A percentile compares a stretch with the other conserved stretches of the same genome.
Conservation (phyloP, 148 eudicot genomes). For the Fagopyrum esculentum region DNA sequence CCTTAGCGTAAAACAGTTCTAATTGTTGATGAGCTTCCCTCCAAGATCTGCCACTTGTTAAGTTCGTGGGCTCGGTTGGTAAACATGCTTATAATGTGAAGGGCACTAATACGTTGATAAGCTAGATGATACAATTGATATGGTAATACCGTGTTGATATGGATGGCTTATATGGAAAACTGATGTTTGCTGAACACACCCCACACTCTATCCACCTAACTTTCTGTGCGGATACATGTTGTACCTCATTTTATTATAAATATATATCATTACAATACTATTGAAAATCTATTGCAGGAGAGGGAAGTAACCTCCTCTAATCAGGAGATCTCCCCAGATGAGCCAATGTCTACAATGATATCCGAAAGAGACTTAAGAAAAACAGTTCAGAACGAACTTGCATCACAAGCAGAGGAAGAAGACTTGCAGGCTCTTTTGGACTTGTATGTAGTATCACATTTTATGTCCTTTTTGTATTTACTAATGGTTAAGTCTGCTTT, state of each 20-base stretch:
- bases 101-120: too few species aligned
- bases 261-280: neutral
- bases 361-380: constrained; percentile 58
- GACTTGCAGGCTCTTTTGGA: constrained; percentile 98
- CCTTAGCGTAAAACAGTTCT: neutral
- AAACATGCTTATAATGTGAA: too few species aligned
- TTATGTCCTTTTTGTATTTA: neutral
- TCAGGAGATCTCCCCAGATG: constrained; percentile 52
- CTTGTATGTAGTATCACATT: constrained; percentile 54
- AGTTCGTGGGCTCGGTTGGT: neutral
- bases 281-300: constrained; percentile 35
- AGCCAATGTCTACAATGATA: constrained; percentile 35
- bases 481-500: neutral
- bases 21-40: neutral
- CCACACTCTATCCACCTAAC: too few species aligned
- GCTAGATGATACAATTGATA: too few species aligned
- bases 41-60: neutral
- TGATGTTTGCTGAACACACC: too few species aligned
- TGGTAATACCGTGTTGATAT: too few species aligned
- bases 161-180: too few species aligned
- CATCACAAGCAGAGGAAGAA: constrained; percentile 92
- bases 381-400: constrained; percentile 92
- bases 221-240: too few species aligned
- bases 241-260: too few species aligned
- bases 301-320: constrained; percentile 47